Evolutionary conservation across 2,329 filamentous ascomycete species (phyloP), one percentile per base, ranked within the genome.

Genomic region (Pezicula rhizophila): DNA sequence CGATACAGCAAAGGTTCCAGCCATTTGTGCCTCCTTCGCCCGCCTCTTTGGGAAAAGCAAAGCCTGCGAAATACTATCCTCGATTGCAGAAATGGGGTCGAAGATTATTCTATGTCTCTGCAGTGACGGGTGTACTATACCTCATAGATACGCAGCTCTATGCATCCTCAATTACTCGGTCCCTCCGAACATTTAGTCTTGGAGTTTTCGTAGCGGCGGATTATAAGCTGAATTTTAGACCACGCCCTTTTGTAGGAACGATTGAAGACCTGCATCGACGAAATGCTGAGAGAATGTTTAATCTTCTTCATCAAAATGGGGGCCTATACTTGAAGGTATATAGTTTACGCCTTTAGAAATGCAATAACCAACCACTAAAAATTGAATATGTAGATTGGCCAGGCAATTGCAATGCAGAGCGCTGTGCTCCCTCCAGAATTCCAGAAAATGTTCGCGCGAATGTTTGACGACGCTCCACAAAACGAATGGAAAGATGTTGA

Each of bases 391-490:
- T 35, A 42, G 76, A 96, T 99, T 50, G 93, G 93, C 1, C 93
- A 99, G 74, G 93, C 93, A 4, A 92, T 99, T 57, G 93, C 92
- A 12, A 97, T 97, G 93, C 93, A 99, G 74, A 92, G 87, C 57
- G 92, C 92, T 0, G 84, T 97, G 23, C 71, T 99, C 53, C 93
- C 93, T 23, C 88, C 91, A 0, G 90, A 96, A 68, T 97, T 97
- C 60, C 90, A 96, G 72, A 84, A 85, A 62, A 97, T 96, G 90
- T 99, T 99, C 64, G 77, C 85, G 18, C 80, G 86, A 61, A 96
- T 99, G 89, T 99, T 97, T 65, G 93, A 97, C 65, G 92, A 97
- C 71, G 93, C 93, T 54, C 91, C 92, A 34, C 91, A 96, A 74
- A 93, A 95, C 64, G 76, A 78, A 38, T 97, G 91, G 91, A 77